Evolutionary conservation across 768 basidiomycete species (phyloP), one percentile per base, ranked within the genome.

Genomic region (Boletus sp.): DNA sequence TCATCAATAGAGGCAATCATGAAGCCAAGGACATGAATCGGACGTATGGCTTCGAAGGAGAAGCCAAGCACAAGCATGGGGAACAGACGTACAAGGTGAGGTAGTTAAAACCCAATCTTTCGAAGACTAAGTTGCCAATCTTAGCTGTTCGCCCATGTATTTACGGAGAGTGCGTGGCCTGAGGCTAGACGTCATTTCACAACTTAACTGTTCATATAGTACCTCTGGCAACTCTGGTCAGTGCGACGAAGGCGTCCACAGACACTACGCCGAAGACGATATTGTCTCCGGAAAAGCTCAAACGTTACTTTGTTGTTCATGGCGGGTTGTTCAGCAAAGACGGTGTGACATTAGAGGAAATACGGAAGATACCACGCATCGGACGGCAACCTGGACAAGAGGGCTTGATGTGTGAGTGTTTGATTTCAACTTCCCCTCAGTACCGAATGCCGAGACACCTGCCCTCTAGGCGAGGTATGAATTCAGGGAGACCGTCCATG

Each of bases 1-100:
- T 83, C 72, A 84, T 99, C 69, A 98, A 99, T 71, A 84, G 96
- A 61, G 96, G 96, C 17, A 98, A 98, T 75, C 96, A 98, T 67
- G 94, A 96, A 75, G 87, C 93, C 57, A 91, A 92, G 71, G 94
- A 98, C 46, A 98, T 99, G 97, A 99, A 99, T 73, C 78, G 88
- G 48, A 83, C 87, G 20, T 94, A 96, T 71, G 94, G 94, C 1
- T 95, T 95, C 66, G 93, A 96, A 72, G 94, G 95, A 40, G 97
- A 99, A 76, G 90, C 86, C 32, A 96, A 96, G 68, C 90, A 96
- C 67, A 98, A 99, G 71, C 93, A 96, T 63, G 94, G 94, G 30
- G 94, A 97, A 67, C 87, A 94, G 70, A 89, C 92, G 0, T 98
- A 95, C 77, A 94, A 94, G 82, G 91, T 87, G 28, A 50, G 67